Percentiles rank a stretch among this genome's conserved stretches.
Evolutionary conservation across 2,329 filamentous ascomycete genomes (phyloP).

Genomic region (Metarhizium anisopliae): DNA sequence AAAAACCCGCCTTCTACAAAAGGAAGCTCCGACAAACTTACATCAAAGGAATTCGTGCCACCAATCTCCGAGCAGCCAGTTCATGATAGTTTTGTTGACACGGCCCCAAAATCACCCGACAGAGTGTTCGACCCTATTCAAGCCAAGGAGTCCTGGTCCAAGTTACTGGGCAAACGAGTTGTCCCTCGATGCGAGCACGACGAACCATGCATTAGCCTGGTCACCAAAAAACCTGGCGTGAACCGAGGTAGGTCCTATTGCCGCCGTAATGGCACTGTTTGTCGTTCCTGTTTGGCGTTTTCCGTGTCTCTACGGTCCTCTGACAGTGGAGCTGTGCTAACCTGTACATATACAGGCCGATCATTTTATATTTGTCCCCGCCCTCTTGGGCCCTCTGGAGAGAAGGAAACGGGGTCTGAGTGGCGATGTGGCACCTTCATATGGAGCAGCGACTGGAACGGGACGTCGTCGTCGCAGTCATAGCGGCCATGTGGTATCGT

Average conservation of each 20-base stretch:
- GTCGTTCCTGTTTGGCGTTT: not conserved
- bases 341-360: constrained; percentile 32
- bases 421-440: constrained; percentile 87
- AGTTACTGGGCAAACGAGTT: constrained; percentile 66
- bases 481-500: not conserved
- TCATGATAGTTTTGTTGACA: not conserved
- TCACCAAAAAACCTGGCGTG: constrained; percentile 81
- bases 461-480: constrained; percentile 7
- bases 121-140: constrained; percentile 58
- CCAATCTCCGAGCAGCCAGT: not conserved
- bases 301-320: not conserved
- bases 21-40: not conserved
- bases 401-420: constrained; percentile 74
- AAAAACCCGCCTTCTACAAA: not conserved
- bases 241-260: constrained; percentile 56
- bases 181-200: constrained; percentile 78
- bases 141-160: constrained; percentile 77
- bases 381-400: constrained; percentile 75
- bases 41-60: not conserved
- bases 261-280: not conserved
- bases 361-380: constrained; percentile 57
- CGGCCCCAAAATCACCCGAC: constrained; percentile 15
- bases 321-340: not conserved
- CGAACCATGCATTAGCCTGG: constrained; percentile 74
- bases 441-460: constrained; percentile 53